Evolutionary conservation across 164 flowering plant genomes (phyloP).

Genomic region (Akebia trifoliata): DNA sequence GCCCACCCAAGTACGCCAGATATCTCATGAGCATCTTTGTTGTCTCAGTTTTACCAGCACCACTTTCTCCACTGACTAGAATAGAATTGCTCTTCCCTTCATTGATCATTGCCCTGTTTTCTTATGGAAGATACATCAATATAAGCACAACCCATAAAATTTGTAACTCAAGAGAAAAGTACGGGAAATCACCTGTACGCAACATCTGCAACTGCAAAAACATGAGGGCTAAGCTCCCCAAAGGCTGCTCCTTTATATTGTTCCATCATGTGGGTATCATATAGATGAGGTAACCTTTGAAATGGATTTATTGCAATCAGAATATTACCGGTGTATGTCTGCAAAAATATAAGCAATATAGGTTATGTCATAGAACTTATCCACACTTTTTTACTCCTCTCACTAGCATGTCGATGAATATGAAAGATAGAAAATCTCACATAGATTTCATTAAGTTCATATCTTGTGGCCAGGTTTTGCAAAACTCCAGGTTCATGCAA

Average conservation of each 20-base stretch:
- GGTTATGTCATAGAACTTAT: neutral
- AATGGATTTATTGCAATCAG: slow-evolving; percentile 96
- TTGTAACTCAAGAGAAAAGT: neutral
- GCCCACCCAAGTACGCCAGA: slow-evolving; percentile 94
- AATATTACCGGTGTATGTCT: slow-evolving; percentile 99
- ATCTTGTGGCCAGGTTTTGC: slow-evolving; percentile 83
- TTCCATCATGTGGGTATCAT: slow-evolving; percentile 98
- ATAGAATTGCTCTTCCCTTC: slow-evolving; percentile 98
- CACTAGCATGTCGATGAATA: slow-evolving; percentile 1
- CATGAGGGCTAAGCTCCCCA: slow-evolving; percentile 99
- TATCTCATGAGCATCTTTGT: slow-evolving; percentile 99
- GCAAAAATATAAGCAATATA: slow-evolving; percentile 12
- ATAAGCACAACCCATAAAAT: slow-evolving; percentile 2
- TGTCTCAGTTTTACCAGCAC: slow-evolving; percentile 99
- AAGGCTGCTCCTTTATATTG: slow-evolving; percentile 94
- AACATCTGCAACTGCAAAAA: slow-evolving; percentile 96
- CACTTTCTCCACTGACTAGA: slow-evolving; percentile 99
- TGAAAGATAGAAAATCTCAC: slow-evolving; percentile 29
- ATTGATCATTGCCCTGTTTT: slow-evolving; percentile 86
- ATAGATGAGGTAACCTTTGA: slow-evolving; percentile 95
- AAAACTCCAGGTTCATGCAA: slow-evolving; percentile 99
- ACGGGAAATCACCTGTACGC: slow-evolving; percentile 71
- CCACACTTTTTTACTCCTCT: neutral
- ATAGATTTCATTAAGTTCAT: slow-evolving; percentile 97
- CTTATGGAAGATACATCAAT: slow-evolving; percentile 10